Conservation (phyloP, 1,139 yeast genomes). For the Lodderomyces metapsilosis region DNA sequence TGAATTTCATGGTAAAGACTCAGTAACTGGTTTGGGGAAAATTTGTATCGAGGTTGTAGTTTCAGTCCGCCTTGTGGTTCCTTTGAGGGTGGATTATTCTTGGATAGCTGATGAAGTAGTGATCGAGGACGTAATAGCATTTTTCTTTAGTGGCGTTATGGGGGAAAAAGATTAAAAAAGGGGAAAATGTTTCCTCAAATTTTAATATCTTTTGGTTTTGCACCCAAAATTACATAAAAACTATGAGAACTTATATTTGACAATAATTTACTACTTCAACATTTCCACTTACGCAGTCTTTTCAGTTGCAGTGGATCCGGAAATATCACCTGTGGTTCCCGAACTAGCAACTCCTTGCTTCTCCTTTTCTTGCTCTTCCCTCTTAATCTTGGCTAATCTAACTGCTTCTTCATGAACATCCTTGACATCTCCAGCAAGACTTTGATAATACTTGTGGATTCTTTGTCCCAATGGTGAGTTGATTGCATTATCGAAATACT, state of each 20-base stretch:
- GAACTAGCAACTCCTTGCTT: not conserved
- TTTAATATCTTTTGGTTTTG: too few relatives aligned
- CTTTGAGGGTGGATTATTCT: too few relatives aligned
- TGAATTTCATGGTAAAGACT: slow-evolving; percentile 10
- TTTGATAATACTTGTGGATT: slow-evolving; percentile 32
- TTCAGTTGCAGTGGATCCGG: slow-evolving; percentile 1
- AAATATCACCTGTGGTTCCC: not conserved
- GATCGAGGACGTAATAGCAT: too few relatives aligned
- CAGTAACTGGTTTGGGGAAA: not conserved
- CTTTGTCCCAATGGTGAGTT: slow-evolving; percentile 36
- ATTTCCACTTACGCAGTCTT: not conserved
- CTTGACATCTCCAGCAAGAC: slow-evolving; percentile 49
- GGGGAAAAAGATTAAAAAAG: too few relatives aligned
- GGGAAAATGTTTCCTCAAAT: too few relatives aligned
- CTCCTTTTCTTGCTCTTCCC: slow-evolving; percentile 15
- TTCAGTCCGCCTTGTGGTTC: too few relatives aligned
- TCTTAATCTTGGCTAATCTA: slow-evolving; percentile 62
- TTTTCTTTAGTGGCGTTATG: too few relatives aligned
- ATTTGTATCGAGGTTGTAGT: too few relatives aligned
- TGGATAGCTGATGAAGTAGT: too few relatives aligned
- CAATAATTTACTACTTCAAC: too few relatives aligned
- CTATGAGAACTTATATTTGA: too few relatives aligned
- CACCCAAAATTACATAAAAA: too few relatives aligned
- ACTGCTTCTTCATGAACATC: slow-evolving; percentile 73
- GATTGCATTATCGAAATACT: slow-evolving; percentile 38